Conservation (phyloP, 148 eudicot species). For the Cornus kousa region DNA sequence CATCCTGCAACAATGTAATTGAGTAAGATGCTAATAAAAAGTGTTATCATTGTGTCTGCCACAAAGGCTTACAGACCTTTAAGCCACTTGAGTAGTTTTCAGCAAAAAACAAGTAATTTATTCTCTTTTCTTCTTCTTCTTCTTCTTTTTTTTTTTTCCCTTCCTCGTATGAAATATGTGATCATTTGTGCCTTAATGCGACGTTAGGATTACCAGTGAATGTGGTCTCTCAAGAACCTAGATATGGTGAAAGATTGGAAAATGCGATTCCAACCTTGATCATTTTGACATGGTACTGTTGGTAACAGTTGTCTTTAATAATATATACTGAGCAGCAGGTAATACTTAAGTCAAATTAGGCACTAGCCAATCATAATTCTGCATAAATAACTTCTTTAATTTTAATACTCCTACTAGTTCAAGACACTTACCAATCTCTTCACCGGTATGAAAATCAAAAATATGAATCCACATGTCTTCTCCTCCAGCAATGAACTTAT, state of each 20-base stretch:
- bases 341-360: background rate
- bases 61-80: background rate
- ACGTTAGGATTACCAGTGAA: background rate
- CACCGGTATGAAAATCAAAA: constrained; percentile 89
- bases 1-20: constrained; percentile 51
- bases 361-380: background rate
- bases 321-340: background rate
- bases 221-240: background rate
- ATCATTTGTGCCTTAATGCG: background rate
- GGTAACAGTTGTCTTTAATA: background rate
- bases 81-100: background rate
- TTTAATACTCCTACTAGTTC: background rate
- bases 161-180: background rate
- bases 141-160: too few relatives aligned
- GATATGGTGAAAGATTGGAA: background rate
- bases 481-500: constrained; percentile 89
- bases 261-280: too few relatives aligned
- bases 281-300: too few relatives aligned
- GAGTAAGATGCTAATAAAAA: background rate
- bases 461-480: constrained; percentile 96
- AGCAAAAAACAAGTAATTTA: background rate
- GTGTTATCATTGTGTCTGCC: background rate
- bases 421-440: constrained; percentile 59
- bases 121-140: background rate
- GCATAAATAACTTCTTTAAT: too few relatives aligned